Evolutionary conservation across 495 filamentous ascomycete genomes (phyloP), one percentile per base, ranked within the genome.

Genomic region (Acidiella bohemica): DNA sequence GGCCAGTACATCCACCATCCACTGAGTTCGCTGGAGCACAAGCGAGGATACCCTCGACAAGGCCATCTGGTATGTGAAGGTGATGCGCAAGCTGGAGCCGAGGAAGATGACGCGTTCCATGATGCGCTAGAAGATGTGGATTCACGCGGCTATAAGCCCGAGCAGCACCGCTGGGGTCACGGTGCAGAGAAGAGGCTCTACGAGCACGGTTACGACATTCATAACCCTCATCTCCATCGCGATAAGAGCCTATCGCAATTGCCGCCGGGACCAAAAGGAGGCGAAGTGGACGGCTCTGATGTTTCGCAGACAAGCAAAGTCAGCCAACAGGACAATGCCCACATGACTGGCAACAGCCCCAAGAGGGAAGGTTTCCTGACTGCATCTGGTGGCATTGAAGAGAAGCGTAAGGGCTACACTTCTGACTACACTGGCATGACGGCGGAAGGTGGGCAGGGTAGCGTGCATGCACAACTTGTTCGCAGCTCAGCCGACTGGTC

Each of bases 401-500:
- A 42, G 38, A 51, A 51, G 39, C 16, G 11, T 5, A 36, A 42
- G 25, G 39, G 27, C 26, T 47, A 51, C 21, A 1, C 21, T 21
- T 47, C 43, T 13, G 19, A 47, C 11, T 16, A 47, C 9, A 27
- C 39, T 6, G 43, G 30, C 16, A 29, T 25, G 4, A 9, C 13
- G 4, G 39, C 32, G 1, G 2, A 34, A 13, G 48, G 44, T 21
- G 55, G 68, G 3, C 73, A 75, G 46, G 88, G 87, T 11, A 81
- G 75, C 11, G 72, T 90, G 3, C 70, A 78, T 41, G 85, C 81
- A 2, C 88, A 95, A 58, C 59, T 94, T 27, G 76, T 94, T 10
- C 72, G 88, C 33, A 90, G 82, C 47, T 92, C 83, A 44, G 71
- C 72, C 22, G 88, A 95, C 54, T 97, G 88, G 88, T 92, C 82